phyloP scores from a whole-genome alignment of 1,139 yeast species.

The Kurtzmaniella quercitrusa region DNA sequence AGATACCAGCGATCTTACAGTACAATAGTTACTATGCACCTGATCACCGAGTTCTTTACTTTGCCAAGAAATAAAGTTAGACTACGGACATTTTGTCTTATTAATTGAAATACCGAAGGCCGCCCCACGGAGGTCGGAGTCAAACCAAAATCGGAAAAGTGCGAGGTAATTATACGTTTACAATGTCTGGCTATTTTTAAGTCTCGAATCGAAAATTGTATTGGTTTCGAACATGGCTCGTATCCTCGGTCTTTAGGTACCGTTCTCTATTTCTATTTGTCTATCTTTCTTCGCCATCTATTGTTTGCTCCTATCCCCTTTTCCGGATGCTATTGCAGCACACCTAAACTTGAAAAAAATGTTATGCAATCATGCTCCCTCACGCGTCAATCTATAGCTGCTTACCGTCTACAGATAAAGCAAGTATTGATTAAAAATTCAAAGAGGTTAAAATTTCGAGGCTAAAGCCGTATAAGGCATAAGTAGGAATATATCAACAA shows the following conservation, averaged over 20 bases:
- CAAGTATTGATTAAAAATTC: background rate
- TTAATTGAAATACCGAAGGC: background rate
- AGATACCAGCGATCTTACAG: too few species aligned
- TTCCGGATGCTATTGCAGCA: background rate
- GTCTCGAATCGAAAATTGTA: too few species aligned
- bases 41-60: background rate
- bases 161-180: background rate
- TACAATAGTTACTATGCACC: too few species aligned
- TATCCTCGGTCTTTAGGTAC: background rate
- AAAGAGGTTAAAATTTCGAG: background rate
- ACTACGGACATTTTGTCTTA: background rate
- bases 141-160: background rate
- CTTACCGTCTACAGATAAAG: too few species aligned
- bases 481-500: background rate
- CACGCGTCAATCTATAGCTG: too few species aligned
- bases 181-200: background rate
- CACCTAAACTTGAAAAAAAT: background rate
- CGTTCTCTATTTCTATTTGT: background rate
- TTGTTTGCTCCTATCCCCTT: background rate
- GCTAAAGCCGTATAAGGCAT: background rate
- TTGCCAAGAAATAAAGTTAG: background rate
- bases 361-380: background rate
- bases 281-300: background rate
- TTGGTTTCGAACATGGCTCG: too few species aligned
- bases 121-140: background rate